Evolutionary conservation across 106 monocot genomes (phyloP).

Genomic region (Dendrobium nobile): DNA sequence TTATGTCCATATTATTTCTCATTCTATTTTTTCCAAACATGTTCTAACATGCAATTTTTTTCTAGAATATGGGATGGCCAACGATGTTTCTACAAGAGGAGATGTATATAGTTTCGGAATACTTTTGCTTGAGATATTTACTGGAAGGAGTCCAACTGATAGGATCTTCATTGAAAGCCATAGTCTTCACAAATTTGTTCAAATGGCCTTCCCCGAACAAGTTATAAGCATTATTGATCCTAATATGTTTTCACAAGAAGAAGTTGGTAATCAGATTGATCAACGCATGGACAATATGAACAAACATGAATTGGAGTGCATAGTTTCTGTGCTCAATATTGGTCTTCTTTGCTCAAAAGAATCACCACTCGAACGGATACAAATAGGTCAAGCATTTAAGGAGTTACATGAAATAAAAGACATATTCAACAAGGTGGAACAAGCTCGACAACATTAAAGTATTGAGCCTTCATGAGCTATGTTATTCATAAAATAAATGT

Average conservation of each 20-base stretch:
- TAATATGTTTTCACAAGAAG: not conserved
- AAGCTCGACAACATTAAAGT: too few species aligned
- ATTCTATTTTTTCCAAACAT: too few species aligned
- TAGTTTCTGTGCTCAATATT: slow-evolving; percentile 8
- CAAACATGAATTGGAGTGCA: slow-evolving; percentile 4
- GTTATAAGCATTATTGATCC: slow-evolving; percentile 1
- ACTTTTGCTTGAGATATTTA: slow-evolving; percentile 15
- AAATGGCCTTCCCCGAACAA: not conserved
- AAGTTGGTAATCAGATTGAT: not conserved
- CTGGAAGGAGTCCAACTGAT: slow-evolving; percentile 18
- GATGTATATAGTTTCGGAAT: slow-evolving; percentile 21
- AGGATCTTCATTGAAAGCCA: not conserved
- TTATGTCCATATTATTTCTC: too few species aligned
- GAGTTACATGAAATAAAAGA: slow-evolving; percentile 14
- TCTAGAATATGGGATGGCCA: slow-evolving; percentile 15
- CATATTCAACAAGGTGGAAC: not conserved
- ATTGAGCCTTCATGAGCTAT: too few species aligned
- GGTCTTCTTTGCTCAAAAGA: slow-evolving; percentile 36
- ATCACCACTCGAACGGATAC: slow-evolving; percentile 17
- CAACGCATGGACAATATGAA: not conserved
- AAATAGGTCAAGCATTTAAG: slow-evolving; percentile 6
- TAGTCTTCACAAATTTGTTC: not conserved
- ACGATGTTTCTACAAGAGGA: slow-evolving; percentile 10
- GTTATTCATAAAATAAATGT: too few species aligned
- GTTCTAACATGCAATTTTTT: too few species aligned